These are phyloP conservation scores for Penicillium angulare DNA, from an alignment of 495 filamentous ascomycete genomes.

Conservation along the genomic window DNA sequence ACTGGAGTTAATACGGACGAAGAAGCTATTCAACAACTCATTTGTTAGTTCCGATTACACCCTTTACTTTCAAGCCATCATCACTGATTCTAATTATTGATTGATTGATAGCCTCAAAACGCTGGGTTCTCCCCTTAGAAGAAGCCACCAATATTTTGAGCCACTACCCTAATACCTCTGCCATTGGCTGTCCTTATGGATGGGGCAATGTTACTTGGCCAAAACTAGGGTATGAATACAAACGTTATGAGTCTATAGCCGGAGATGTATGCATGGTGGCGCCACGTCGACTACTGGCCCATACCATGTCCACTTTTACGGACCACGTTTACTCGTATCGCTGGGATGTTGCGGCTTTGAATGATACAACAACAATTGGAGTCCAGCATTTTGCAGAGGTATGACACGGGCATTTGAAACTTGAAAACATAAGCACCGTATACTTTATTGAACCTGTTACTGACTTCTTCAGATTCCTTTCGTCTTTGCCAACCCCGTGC, in stretches of 20 bases:
- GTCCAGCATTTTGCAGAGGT: slow-evolving; percentile 41
- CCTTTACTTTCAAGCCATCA: neutral
- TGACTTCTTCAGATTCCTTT: slow-evolving; percentile 30
- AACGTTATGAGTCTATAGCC: slow-evolving; percentile 51
- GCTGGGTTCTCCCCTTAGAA: slow-evolving; percentile 30
- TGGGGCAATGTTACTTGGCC: slow-evolving; percentile 48
- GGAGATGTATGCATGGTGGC: slow-evolving; percentile 56
- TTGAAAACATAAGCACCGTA: neutral
- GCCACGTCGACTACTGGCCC: slow-evolving; percentile 50
- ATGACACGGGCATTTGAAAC: neutral
- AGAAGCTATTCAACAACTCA: slow-evolving; percentile 43
- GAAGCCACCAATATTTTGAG: slow-evolving; percentile 30
- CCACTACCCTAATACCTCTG: slow-evolving; percentile 44
- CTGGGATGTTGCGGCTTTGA: slow-evolving; percentile 42
- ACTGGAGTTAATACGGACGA: slow-evolving; percentile 43
- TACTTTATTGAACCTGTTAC: neutral
- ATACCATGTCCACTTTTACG: slow-evolving; percentile 44
- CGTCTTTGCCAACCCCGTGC: slow-evolving; percentile 52
- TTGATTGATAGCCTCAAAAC: slow-evolving; percentile 29
- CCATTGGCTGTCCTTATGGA: slow-evolving; percentile 46
- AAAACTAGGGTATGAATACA: slow-evolving; percentile 46
- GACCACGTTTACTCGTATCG: slow-evolving; percentile 56
- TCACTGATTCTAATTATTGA: neutral
- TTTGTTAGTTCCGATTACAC: slow-evolving; percentile 29
- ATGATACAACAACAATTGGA: slow-evolving; percentile 28